Evolutionary conservation across 148 eudicot genomes (phyloP), one percentile per base, ranked within the genome.

Genomic region (Silene uniflora): DNA sequence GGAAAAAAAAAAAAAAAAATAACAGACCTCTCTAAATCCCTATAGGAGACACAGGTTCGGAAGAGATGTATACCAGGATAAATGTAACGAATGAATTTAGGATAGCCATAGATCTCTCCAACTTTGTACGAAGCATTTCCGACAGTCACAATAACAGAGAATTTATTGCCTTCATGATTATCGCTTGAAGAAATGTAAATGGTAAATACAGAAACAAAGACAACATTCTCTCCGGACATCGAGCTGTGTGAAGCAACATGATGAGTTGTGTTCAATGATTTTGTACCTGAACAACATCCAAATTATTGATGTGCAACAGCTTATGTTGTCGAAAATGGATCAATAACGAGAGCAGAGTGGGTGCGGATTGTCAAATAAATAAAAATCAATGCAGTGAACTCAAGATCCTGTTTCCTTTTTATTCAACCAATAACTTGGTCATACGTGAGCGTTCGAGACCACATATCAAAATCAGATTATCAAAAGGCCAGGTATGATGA

Each of bases 41-140:
- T 62, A 24, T 23, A 24, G 16, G n/a, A n/a, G 24, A 5, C 29
- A 56, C 55, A 49, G 19, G 62, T 66, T 18, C 6, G 22, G 72
- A 54, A n/a, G n/a, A 55, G 7, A 76, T 9, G 12, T 1, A 52
- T 87, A 88, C 99, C 99, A 87, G 91, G 71, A 90, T 86, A 84
- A 95, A 95, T 62, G 86, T 84, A 58, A 89, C 78, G 81, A 89
- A 95, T 68, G 84, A 82, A 77, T 89, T 75, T 85, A 95, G 74
- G 76, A 92, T 71, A 55, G 99, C 92, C 90, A 95, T 75, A 72
- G 99, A 92, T 79, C 96, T 87, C 83, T 88, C 99, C 74, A 88
- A 81, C 81, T 90, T 95, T 69, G 85, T 92, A 95, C 42, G 91
- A 84, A 52, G 76, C 79, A 42, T 89, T 87, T 67, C 97, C 97